Evolutionary conservation across 805 yeast species (phyloP), one percentile per base, ranked within the genome.

Genomic region (Torulaspora franciscae): DNA sequence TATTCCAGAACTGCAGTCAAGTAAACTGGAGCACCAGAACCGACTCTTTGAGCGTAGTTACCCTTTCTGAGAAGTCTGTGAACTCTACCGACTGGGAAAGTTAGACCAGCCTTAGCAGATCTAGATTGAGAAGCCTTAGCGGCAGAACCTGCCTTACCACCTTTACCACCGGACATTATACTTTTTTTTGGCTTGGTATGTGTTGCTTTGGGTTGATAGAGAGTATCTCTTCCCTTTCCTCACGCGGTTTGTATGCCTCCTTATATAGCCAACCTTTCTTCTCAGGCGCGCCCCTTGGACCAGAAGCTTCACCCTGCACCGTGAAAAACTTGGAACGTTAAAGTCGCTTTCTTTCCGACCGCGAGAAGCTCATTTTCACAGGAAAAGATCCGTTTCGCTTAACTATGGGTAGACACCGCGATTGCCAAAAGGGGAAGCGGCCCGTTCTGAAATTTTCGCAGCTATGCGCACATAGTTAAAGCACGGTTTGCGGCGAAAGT

Each of bases 21-120:
- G 76, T 90, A 91, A 55, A 91, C 91, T 75, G 98, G 97, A 65
- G 98, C 97, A 82, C 96, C 96, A 59, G 97, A 89, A 81, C 98
- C 97, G 63, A 91, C 84, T 78, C 98, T 84, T 77, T 90, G 95
- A 67, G 97, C 95, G 77, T 91, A 87, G 83, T 90, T 87, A 71
- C 96, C 96, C 76, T 85, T 88, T 82, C 95, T 87, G 67, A 91
- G 76, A 62, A 90, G 80, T 77, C 97, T 83, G 80, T 91, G 96
- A 61, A 91, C 93, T 83, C 98, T 90, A 73, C 98, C 98, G 59
- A 91, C 98, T 77, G 98, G 98, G 95, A 91, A 91, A 64, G 95
- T 87, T 68, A 91, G 81, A 73, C 97, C 98, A 68, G 98, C 97
- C 80, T 89, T 91, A 55, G 96, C 83, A 61, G 98, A 91, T 83